phyloP scores from a whole-genome alignment of 371 early-diverging fungal species.

The Hamiltosporidium tvaerminnensis region DNA sequence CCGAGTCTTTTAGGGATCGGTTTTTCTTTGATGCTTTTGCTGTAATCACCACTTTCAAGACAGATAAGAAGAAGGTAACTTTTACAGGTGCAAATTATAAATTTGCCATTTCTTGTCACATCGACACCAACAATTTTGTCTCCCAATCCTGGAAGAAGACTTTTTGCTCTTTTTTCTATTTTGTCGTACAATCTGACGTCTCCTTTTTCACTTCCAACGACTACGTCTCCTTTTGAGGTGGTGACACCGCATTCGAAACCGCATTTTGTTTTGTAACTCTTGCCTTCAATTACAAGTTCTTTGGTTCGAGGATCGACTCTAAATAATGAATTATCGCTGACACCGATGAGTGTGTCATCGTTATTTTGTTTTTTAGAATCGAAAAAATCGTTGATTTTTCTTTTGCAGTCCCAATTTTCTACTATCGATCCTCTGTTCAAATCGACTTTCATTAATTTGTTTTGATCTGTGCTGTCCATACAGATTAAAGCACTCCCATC shows the following conservation, averaged over 20 bases:
- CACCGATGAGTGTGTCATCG: conserved; percentile 40
- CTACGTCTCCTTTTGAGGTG: conserved; percentile 44
- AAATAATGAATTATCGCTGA: conserved; percentile 45
- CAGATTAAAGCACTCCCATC: conserved; percentile 31
- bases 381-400: conserved; percentile 49
- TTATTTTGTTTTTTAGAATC: conserved; percentile 22
- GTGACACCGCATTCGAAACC: conserved; percentile 48
- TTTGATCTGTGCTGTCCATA: conserved; percentile 28
- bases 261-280: conserved; percentile 49
- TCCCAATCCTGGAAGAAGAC: conserved; percentile 52
- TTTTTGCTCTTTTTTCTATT: conserved; percentile 52
- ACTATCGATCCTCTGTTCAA: conserved; percentile 49
- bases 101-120: conserved; percentile 43
- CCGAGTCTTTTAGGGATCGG: conserved; percentile 45
- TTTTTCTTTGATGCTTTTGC: conserved; percentile 38
- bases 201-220: conserved; percentile 47
- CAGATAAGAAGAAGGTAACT: conserved; percentile 46
- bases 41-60: conserved; percentile 40
- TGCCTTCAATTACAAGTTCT: conserved; percentile 36
- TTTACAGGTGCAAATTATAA: conserved; percentile 51
- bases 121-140: conserved; percentile 48
- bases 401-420: conserved; percentile 44
- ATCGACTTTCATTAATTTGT: conserved; percentile 43
- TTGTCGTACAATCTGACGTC: conserved; percentile 52
- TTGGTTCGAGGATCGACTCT: conserved; percentile 49